Evolutionary conservation across 2,329 filamentous ascomycete species (phyloP).

Genomic region (Calonectria hawksworthii): DNA sequence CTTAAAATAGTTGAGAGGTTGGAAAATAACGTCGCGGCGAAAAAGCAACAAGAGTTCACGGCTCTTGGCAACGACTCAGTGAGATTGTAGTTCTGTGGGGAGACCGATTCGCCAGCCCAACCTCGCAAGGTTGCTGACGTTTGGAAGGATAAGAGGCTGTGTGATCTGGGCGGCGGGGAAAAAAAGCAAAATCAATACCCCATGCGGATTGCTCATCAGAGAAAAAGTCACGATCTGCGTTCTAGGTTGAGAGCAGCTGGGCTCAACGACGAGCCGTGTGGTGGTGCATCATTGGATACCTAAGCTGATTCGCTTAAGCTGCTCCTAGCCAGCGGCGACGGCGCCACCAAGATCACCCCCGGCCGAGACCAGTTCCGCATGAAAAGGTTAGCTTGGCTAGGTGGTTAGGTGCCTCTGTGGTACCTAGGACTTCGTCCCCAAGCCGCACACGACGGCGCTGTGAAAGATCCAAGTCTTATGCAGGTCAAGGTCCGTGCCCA

Average conservation of each 20-base stretch:
- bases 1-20: not conserved
- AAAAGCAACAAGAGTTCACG: conserved; percentile 18
- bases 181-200: conserved; percentile 11
- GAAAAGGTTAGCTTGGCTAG: not conserved
- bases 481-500: conserved; percentile 40
- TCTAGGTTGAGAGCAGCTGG: conserved; percentile 14
- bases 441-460: conserved; percentile 24
- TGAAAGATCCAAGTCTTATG: conserved; percentile 27
- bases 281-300: conserved; percentile 20
- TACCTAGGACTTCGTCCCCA: conserved; percentile 19
- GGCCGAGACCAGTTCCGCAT: conserved; percentile 31
- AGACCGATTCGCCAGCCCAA: not conserved
- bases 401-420: conserved; percentile 9
- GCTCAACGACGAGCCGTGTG: conserved; percentile 38
- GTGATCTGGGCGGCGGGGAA: conserved; percentile 14
- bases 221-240: conserved; percentile 14
- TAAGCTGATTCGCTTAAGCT: conserved; percentile 35
- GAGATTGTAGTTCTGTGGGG: not conserved
- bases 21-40: not conserved
- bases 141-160: not conserved
- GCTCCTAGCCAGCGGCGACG: conserved; percentile 23
- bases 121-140: not conserved
- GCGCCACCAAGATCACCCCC: conserved; percentile 34
- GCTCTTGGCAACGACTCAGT: not conserved
- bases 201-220: not conserved